Percentiles rank a stretch among this genome's conserved stretches.
Conservation (phyloP, 1,284 basidiomycete genomes). For the Microbotryum scabiosae region DNA sequence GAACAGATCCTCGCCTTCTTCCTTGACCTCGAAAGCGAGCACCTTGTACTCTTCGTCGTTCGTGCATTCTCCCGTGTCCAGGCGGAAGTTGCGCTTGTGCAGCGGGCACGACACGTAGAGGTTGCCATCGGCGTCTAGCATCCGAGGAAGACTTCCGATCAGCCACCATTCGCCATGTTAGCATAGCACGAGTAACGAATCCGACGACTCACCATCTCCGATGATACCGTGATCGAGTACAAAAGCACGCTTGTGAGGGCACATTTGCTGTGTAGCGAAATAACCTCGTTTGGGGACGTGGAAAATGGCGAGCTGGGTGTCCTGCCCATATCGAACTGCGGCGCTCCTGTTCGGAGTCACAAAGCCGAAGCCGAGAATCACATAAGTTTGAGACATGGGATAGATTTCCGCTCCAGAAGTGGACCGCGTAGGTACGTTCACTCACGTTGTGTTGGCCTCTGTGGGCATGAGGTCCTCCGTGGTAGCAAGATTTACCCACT, state of each 20-base stretch:
- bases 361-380: no score
- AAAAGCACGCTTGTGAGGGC: constrained; percentile 59
- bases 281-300: constrained; percentile 53
- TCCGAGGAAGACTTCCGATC: not conserved
- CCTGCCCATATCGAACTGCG: constrained; percentile 57
- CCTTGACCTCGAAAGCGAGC: constrained; percentile 55
- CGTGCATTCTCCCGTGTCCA: constrained; percentile 54
- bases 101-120: constrained; percentile 20
- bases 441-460: constrained; percentile 36
- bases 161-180: constrained; percentile 30
- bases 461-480: constrained; percentile 50
- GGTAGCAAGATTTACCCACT: constrained; percentile 52
- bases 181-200: constrained; percentile 39
- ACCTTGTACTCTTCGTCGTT: constrained; percentile 59
- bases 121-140: constrained; percentile 24
- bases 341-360: constrained; percentile 40
- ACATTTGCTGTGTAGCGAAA: constrained; percentile 59
- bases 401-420: constrained; percentile 34
- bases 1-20: constrained; percentile 48
- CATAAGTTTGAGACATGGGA: no score
- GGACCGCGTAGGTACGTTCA: not conserved
- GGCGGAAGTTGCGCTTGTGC: constrained; percentile 57
- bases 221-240: constrained; percentile 58
- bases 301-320: constrained; percentile 62
- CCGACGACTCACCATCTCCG: constrained; percentile 36